phyloP scores from a whole-genome alignment of 192 early-diverging fungal genomes.

The Coemansia nantahalensis region DNA sequence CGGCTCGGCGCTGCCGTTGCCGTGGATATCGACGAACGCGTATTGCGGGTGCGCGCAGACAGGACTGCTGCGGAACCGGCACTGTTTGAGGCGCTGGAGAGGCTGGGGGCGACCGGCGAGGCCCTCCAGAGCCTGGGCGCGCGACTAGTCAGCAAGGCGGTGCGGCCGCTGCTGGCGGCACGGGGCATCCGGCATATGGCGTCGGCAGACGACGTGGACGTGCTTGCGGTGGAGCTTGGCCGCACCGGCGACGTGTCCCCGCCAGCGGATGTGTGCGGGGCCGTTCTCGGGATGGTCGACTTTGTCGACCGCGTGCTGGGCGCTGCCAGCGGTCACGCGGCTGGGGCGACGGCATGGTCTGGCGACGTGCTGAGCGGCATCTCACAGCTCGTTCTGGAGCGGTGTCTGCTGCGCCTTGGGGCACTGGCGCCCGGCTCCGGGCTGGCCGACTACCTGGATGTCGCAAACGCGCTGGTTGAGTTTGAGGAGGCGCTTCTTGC shows the following conservation, averaged over 20 bases:
- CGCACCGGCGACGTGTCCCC: background rate
- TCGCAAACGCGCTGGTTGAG: slow-evolving; percentile 7
- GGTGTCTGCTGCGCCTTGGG: slow-evolving; percentile 18
- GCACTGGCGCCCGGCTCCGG: slow-evolving; percentile 17
- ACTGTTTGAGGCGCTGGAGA: slow-evolving; percentile 23
- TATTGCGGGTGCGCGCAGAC: background rate
- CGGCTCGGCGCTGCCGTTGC: slow-evolving; percentile 1
- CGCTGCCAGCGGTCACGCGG: too few species aligned
- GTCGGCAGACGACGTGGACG: too few species aligned
- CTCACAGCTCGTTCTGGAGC: slow-evolving; percentile 18
- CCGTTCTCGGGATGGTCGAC: slow-evolving; percentile 1
- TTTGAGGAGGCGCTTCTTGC: slow-evolving; percentile 20
- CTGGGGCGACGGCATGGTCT: too few species aligned
- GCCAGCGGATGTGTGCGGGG: slow-evolving; percentile 1
- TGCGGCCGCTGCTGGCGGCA: slow-evolving; percentile 17
- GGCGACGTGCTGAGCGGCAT: slow-evolving; percentile 6
- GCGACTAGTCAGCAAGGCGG: slow-evolving; percentile 13
- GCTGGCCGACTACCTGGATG: slow-evolving; percentile 5
- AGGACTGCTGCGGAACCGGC: background rate
- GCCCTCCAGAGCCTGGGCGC: slow-evolving; percentile 2
- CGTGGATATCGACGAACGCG: background rate
- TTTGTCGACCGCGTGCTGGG: slow-evolving; percentile 9
- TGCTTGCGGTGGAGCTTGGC: background rate
- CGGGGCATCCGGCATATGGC: background rate
- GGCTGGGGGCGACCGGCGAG: slow-evolving; percentile 5